Conservation (phyloP, 129 eudicot genomes). For the Flaveria sonorensis region DNA sequence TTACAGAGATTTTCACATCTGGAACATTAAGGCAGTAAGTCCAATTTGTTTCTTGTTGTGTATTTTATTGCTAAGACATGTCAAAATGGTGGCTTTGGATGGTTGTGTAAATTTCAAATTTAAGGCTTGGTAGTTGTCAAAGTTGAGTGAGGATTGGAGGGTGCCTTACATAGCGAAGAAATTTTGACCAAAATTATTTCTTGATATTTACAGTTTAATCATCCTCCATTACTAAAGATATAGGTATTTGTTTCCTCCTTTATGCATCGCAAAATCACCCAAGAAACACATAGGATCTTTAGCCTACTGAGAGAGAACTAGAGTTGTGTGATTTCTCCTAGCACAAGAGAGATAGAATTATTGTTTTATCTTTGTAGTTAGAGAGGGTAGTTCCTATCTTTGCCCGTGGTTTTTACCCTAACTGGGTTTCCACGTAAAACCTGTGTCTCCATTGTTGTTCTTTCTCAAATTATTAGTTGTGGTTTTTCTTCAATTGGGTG, state of each 20-base stretch:
- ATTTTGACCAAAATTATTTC: neutral
- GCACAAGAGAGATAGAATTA: too few species aligned
- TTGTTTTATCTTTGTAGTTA: neutral
- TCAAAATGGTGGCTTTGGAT: neutral
- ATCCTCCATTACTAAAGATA: neutral
- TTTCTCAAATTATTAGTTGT: too few species aligned
- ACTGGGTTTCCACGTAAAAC: neutral
- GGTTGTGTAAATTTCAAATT: neutral
- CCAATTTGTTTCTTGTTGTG: neutral
- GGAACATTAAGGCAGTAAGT: slow-evolving; percentile 95
- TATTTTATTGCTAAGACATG: neutral
- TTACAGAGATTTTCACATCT: slow-evolving; percentile 94
- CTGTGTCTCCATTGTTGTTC: neutral
- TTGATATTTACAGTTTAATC: neutral
- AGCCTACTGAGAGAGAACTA: neutral
- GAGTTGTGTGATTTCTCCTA: neutral
- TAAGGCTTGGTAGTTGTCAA: neutral
- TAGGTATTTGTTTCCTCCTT: too few species aligned
- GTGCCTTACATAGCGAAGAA: neutral
- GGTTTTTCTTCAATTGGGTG: too few species aligned
- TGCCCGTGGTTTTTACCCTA: neutral
- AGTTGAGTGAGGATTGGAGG: neutral
- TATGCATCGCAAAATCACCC: neutral
- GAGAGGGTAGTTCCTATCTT: neutral
- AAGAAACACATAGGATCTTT: neutral